Conservation (phyloP, 2,329 filamentous ascomycete genomes). For the Aspergillus nomiae region DNA sequence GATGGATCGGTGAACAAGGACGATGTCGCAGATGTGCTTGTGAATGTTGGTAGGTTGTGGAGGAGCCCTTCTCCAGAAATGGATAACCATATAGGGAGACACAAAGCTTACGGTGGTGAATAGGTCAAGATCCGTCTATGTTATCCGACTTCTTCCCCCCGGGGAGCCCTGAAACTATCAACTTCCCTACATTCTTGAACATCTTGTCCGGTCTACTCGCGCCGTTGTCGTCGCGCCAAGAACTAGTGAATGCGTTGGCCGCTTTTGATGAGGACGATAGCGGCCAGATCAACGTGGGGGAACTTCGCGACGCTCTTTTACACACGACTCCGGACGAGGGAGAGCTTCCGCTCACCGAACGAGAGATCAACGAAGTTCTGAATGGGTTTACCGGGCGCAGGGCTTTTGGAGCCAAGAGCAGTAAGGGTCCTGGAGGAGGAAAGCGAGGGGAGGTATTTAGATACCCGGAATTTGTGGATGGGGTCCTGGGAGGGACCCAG, state of each 20-base stretch:
- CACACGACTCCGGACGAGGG: constrained; percentile 79
- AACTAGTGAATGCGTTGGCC: constrained; percentile 86
- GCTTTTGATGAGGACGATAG: constrained; percentile 96
- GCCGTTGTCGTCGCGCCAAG: constrained; percentile 72
- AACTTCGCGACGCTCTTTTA: constrained; percentile 80
- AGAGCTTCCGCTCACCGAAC: constrained; percentile 62
- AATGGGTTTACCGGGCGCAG: constrained; percentile 80
- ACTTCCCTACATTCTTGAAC: constrained; percentile 83
- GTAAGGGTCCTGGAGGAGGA: constrained; percentile 50
- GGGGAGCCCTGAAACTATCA: constrained; percentile 70
- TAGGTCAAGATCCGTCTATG: constrained; percentile 74
- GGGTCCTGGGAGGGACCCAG: constrained; percentile 58
- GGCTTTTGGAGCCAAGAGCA: constrained; percentile 68
- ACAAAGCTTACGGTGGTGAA: constrained; percentile 4
- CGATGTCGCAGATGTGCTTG: constrained; percentile 84
- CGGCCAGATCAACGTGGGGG: constrained; percentile 82
- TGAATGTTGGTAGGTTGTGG: constrained; percentile 67
- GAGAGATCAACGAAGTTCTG: constrained; percentile 85
- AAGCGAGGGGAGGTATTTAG: constrained; percentile 86
- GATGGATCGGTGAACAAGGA: constrained; percentile 80
- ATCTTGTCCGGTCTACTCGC: constrained; percentile 74
- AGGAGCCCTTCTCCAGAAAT: not conserved
- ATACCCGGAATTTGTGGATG: constrained; percentile 88
- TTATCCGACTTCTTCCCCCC: constrained; percentile 83
- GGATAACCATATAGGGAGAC: not conserved